phyloP scores from a whole-genome alignment of 2,329 filamentous ascomycete species.

The Shiraia bambusicola region DNA sequence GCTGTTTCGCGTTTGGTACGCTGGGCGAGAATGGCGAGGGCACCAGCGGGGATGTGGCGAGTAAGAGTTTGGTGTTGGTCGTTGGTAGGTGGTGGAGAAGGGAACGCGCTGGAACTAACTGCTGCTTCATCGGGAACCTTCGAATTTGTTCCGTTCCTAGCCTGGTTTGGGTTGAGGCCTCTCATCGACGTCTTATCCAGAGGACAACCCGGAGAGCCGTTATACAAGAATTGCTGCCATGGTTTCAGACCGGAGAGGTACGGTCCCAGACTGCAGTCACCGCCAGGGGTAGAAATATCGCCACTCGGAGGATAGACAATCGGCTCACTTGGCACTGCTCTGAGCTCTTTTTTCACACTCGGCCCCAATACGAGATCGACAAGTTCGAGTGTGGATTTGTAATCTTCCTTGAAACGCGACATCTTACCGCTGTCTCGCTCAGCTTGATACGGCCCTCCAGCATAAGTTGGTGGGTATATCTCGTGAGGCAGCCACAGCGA shows the following conservation, averaged over 20 bases:
- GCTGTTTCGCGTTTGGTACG: too few species aligned
- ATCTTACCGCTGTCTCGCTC: neutral
- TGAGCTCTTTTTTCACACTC: neutral
- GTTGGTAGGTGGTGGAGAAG: neutral
- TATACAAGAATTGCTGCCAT: constrained; percentile 32
- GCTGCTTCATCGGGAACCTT: too few species aligned
- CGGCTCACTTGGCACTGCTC: neutral
- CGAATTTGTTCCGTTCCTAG: neutral
- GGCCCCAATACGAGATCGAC: constrained; percentile 6
- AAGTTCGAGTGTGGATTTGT: neutral
- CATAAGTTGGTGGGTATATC: constrained; percentile 7
- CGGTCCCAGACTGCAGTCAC: constrained; percentile 10
- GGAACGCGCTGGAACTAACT: neutral
- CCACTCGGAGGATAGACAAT: constrained; percentile 14
- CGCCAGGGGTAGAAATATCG: neutral
- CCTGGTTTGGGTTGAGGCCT: neutral
- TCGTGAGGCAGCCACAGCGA: neutral
- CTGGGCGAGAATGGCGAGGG: too few species aligned
- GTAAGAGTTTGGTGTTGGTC: too few species aligned
- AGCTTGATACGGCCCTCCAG: neutral
- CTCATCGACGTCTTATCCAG: neutral
- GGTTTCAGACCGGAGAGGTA: constrained; percentile 27
- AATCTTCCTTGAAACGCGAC: constrained; percentile 3
- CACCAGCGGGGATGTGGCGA: too few species aligned
- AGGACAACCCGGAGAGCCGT: constrained; percentile 20